Evolutionary conservation across 2,329 filamentous ascomycete species (phyloP).

Genomic region (Neurospora crassa): DNA sequence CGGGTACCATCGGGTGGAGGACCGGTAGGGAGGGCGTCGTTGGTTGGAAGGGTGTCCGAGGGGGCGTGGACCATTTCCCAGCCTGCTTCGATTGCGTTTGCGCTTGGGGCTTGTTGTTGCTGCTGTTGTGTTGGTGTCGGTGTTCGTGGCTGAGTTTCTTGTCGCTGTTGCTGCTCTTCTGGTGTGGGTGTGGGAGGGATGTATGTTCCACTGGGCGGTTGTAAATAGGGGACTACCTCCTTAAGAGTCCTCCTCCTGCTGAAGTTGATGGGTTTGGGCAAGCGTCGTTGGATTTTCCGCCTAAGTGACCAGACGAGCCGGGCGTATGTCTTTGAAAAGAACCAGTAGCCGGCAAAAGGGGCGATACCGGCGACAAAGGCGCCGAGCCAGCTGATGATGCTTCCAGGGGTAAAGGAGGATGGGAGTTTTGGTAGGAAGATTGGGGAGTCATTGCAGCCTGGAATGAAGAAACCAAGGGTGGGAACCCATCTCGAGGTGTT

Average conservation of each 20-base stretch:
- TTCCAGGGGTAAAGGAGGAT: slow-evolving; percentile 26
- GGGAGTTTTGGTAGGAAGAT: slow-evolving; percentile 36
- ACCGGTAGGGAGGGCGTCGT: slow-evolving; percentile 13
- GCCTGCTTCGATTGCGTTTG: slow-evolving; percentile 10
- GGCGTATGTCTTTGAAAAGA: slow-evolving; percentile 30
- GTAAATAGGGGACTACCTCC: not conserved
- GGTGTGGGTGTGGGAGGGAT: not conserved
- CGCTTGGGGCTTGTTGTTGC: slow-evolving; percentile 15
- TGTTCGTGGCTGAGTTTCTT: slow-evolving; percentile 3
- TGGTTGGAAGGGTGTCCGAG: slow-evolving; percentile 21
- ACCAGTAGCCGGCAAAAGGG: slow-evolving; percentile 38
- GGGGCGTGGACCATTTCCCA: not conserved
- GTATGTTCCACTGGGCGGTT: not conserved
- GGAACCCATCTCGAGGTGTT: slow-evolving; percentile 34
- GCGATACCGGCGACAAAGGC: slow-evolving; percentile 31
- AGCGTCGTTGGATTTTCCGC: slow-evolving; percentile 4
- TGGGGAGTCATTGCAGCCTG: slow-evolving; percentile 42
- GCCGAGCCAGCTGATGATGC: slow-evolving; percentile 35
- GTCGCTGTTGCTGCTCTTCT: slow-evolving; percentile 3
- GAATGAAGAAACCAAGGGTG: slow-evolving; percentile 39
- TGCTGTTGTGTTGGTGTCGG: slow-evolving; percentile 2
- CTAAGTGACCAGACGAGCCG: slow-evolving; percentile 17
- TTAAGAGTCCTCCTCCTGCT: slow-evolving; percentile 1
- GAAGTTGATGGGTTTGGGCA: slow-evolving; percentile 12
- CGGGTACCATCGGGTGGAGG: slow-evolving; percentile 23